phyloP scores from a whole-genome alignment of 2,329 filamentous ascomycete species.

The Metarhizium sp. region DNA sequence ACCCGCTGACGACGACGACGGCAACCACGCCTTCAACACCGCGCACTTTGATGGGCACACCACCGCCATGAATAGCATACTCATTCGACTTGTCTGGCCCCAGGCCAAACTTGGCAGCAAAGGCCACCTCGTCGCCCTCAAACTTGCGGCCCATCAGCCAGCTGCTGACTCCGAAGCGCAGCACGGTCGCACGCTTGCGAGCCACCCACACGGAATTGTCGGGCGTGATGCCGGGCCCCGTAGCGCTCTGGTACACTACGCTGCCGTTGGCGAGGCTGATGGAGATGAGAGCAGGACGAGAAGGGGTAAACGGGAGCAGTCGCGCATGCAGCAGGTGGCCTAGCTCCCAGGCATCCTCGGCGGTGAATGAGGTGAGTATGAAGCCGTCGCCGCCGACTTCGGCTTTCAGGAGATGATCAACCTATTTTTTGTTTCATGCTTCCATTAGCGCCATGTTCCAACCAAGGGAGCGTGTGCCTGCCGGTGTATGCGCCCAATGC shows the following conservation, averaged over 20 bases:
- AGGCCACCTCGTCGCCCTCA: constrained; percentile 51
- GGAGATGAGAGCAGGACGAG: constrained; percentile 46
- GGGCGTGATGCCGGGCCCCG: constrained; percentile 55
- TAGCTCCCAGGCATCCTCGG: constrained; percentile 54
- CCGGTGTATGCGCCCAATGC: too few species aligned
- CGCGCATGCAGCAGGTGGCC: constrained; percentile 55
- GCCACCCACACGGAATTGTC: constrained; percentile 65
- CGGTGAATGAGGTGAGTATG: constrained; percentile 46
- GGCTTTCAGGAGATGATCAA: constrained; percentile 14
- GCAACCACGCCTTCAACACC: constrained; percentile 70
- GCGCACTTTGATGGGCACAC: constrained; percentile 59
- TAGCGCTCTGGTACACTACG: constrained; percentile 60
- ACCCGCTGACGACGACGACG: constrained; percentile 64
- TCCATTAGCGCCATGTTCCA: neutral
- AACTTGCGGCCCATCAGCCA: constrained; percentile 67
- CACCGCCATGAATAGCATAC: constrained; percentile 74
- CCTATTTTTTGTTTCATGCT: constrained; percentile 9
- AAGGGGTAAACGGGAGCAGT: constrained; percentile 39
- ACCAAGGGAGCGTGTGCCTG: too few species aligned
- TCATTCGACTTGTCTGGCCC: constrained; percentile 41
- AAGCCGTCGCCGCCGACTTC: constrained; percentile 32
- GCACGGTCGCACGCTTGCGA: constrained; percentile 62
- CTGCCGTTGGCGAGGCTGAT: constrained; percentile 50
- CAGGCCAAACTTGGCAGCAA: constrained; percentile 57
- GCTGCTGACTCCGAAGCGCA: constrained; percentile 60